A percentile compares a stretch with the other conserved stretches of the same genome.
phyloP scores from a whole-genome alignment of 192 early-diverging fungal species.

The Coemansia sp. region DNA sequence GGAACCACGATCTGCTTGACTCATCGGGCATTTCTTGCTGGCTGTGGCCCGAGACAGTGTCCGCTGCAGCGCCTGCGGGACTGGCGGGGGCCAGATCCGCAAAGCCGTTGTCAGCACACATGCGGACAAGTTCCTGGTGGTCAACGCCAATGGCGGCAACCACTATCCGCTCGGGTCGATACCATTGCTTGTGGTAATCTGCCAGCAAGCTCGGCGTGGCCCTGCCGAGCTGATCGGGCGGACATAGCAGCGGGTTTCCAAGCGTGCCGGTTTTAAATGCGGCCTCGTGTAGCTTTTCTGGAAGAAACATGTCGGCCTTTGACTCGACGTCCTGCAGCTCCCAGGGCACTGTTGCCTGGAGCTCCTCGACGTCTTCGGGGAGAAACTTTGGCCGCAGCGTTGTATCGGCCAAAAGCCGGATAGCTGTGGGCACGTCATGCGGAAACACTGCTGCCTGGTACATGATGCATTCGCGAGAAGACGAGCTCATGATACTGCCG shows the following conservation, averaged over 20 bases:
- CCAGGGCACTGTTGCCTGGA: constrained; percentile 71
- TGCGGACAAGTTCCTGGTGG: constrained; percentile 76
- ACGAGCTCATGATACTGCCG: constrained; percentile 85
- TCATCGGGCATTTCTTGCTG: background rate
- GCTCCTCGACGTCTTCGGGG: constrained; percentile 78
- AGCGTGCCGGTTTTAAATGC: constrained; percentile 78
- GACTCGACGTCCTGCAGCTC: constrained; percentile 86
- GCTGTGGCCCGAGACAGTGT: background rate
- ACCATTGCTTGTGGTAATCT: constrained; percentile 77
- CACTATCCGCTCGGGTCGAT: constrained; percentile 87
- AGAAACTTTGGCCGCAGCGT: constrained; percentile 72
- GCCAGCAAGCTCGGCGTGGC: constrained; percentile 70
- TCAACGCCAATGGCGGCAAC: constrained; percentile 82
- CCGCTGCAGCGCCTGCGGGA: constrained; percentile 1
- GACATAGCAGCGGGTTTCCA: constrained; percentile 77
- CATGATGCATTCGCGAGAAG: constrained; percentile 90
- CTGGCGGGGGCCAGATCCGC: constrained; percentile 57
- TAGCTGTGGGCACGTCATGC: constrained; percentile 70
- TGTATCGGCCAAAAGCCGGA: constrained; percentile 76
- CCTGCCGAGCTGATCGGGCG: constrained; percentile 60
- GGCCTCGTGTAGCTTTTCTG: constrained; percentile 81
- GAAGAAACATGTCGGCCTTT: constrained; percentile 81
- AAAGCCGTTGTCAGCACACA: constrained; percentile 68
- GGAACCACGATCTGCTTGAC: constrained; percentile 22
- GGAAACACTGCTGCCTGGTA: constrained; percentile 91